Percentiles rank a stretch among this genome's conserved stretches.
Conservation (phyloP, 1,284 basidiomycete species). For the Lignosus rhinocerotis region DNA sequence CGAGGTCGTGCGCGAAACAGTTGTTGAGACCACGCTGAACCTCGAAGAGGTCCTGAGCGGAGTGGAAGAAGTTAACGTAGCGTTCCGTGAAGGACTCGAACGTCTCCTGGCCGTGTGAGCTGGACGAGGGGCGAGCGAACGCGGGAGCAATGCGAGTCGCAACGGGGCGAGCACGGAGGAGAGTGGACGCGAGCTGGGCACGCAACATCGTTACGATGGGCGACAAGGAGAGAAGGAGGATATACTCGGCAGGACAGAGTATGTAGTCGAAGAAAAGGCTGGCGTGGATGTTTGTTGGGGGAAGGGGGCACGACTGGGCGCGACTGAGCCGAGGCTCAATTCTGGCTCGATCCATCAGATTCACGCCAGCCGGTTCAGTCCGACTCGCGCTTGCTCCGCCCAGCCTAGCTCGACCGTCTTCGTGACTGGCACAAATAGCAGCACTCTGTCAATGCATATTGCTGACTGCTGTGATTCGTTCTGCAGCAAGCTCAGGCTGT, state of each 20-base stretch:
- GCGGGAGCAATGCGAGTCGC: constrained; percentile 40
- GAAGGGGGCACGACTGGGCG: constrained; percentile 29
- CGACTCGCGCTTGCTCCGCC: constrained; percentile 20
- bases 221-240: constrained; percentile 15
- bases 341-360: constrained; percentile 25
- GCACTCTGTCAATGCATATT: too few species aligned
- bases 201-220: constrained; percentile 36
- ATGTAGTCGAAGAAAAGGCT: constrained; percentile 30
- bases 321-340: constrained; percentile 27
- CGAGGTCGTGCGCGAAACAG: constrained; percentile 98
- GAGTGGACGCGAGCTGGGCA: constrained; percentile 50
- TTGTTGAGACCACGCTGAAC: constrained; percentile 98
- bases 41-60: constrained; percentile 95
- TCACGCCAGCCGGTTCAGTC: constrained; percentile 34
- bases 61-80: constrained; percentile 92
- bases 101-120: constrained; percentile 80
- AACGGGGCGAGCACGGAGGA: constrained; percentile 55
- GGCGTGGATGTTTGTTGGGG: constrained; percentile 3
- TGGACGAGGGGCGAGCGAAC: constrained; percentile 49
- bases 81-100: constrained; percentile 94
- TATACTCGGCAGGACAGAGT: constrained; percentile 9
- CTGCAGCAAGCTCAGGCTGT: too few species aligned
- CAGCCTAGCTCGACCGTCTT: background rate
- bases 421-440: too few species aligned
- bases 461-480: too few species aligned